A percentile compares a stretch with the other conserved stretches of the same genome.
Evolutionary conservation across 1,284 basidiomycete species (phyloP).

Genomic region (Dichomitus squalens): DNA sequence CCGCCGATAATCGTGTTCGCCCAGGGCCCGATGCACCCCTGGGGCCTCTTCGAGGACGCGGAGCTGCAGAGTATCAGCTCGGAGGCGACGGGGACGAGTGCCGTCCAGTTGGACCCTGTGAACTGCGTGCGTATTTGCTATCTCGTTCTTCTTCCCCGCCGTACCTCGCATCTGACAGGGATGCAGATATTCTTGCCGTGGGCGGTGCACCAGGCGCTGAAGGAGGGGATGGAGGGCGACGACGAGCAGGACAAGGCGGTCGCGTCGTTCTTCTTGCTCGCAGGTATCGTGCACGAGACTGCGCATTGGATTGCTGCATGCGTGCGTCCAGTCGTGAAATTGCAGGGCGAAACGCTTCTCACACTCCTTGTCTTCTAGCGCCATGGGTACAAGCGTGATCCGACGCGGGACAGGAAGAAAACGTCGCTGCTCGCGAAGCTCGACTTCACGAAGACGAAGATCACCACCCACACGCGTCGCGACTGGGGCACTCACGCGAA

Average conservation of each 20-base stretch:
- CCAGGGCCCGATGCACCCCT: neutral
- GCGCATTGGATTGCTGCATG: neutral
- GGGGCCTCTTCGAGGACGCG: neutral
- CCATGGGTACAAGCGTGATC: neutral
- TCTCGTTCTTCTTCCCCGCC: too few relatives aligned
- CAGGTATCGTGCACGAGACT: neutral
- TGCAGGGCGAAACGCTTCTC: neutral
- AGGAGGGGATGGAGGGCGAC: neutral
- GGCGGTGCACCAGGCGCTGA: neutral
- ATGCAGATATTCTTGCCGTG: neutral
- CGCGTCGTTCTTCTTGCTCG: neutral
- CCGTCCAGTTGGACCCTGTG: neutral
- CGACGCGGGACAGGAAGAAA: neutral
- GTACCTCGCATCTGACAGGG: neutral
- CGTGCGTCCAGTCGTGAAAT: too few relatives aligned
- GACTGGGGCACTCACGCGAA: conserved; percentile 2
- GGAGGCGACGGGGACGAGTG: neutral
- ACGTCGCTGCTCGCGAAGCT: conserved; percentile 1
- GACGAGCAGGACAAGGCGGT: neutral
- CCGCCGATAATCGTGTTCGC: neutral
- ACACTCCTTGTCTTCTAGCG: neutral
- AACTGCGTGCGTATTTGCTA: neutral
- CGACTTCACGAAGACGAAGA: neutral
- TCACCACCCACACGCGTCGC: neutral
- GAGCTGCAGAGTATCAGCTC: neutral